Conservation (phyloP, 2,329 filamentous ascomycete genomes). For the Epichloe coenophiala region DNA sequence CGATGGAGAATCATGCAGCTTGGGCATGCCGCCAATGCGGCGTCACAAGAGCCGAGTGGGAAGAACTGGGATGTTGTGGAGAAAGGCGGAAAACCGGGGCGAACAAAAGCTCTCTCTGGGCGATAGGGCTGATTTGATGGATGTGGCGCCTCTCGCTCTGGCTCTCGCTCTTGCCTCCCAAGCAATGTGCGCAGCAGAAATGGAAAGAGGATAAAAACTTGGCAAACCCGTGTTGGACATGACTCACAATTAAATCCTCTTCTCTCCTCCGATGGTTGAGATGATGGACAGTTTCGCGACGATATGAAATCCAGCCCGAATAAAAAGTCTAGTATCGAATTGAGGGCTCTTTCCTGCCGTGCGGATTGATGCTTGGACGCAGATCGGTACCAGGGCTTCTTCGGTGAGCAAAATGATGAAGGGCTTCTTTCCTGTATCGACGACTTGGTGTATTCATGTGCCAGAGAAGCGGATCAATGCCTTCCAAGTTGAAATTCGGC, state of each 20-base stretch:
- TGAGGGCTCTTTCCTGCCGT: not conserved
- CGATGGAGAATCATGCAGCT: not conserved
- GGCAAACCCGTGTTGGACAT: not conserved
- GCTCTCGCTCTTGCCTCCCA: no score
- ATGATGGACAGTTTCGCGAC: not conserved
- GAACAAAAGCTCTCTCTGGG: not conserved
- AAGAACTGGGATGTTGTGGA: constrained; percentile 1
- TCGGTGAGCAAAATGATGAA: not conserved
- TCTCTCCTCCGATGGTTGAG: not conserved
- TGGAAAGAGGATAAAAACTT: no score
- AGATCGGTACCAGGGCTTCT: not conserved
- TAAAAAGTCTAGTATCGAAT: not conserved
- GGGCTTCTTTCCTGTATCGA: not conserved
- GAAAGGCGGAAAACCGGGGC: not conserved
- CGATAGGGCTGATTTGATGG: not conserved
- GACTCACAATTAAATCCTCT: not conserved
- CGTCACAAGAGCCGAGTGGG: not conserved
- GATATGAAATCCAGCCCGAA: not conserved
- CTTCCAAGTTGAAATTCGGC: not conserved
- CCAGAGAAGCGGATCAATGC: not conserved
- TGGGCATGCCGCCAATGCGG: not conserved
- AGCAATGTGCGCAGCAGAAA: no score
- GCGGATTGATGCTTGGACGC: not conserved
- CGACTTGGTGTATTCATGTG: not conserved
- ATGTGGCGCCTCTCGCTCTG: not conserved